These are phyloP conservation scores for Eucalyptus pumila DNA, from an alignment of 345 rosid species.

Conservation along the genomic window DNA sequence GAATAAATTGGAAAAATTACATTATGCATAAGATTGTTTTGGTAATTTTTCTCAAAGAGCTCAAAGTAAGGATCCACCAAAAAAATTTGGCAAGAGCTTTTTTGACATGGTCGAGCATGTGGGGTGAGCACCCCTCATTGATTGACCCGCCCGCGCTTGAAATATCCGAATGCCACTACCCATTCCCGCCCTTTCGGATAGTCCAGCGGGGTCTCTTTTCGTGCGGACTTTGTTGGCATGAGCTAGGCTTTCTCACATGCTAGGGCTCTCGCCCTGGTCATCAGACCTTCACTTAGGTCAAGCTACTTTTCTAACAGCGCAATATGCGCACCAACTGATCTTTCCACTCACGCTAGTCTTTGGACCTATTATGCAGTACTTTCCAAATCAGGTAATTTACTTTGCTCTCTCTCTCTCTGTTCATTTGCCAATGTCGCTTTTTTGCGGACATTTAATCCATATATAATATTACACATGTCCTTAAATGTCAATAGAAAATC, in stretches of 20 bases:
- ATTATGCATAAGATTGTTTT: no score
- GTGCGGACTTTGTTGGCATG: background rate
- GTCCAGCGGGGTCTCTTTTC: background rate
- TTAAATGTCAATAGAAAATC: background rate
- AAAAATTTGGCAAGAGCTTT: rapidly evolving
- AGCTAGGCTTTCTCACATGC: background rate
- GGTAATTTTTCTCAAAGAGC: rapidly evolving
- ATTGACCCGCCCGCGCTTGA: background rate
- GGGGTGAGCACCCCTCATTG: background rate
- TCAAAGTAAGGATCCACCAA: background rate
- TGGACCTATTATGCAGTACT: background rate
- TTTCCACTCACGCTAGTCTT: background rate
- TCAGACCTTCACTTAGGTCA: background rate
- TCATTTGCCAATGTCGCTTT: background rate
- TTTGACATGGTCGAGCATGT: background rate
- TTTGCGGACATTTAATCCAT: background rate
- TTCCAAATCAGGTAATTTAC: background rate
- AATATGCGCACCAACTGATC: background rate
- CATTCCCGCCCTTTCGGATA: background rate
- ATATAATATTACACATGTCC: background rate
- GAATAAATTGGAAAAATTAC: no score
- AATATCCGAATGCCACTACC: background rate
- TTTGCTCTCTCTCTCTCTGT: background rate
- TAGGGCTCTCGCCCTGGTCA: background rate
- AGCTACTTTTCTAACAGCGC: background rate